A percentile compares a stretch with the other conserved stretches of the same genome.
Evolutionary conservation across 805 yeast genomes (phyloP).

Genomic region (Pichia cephalocereana): DNA sequence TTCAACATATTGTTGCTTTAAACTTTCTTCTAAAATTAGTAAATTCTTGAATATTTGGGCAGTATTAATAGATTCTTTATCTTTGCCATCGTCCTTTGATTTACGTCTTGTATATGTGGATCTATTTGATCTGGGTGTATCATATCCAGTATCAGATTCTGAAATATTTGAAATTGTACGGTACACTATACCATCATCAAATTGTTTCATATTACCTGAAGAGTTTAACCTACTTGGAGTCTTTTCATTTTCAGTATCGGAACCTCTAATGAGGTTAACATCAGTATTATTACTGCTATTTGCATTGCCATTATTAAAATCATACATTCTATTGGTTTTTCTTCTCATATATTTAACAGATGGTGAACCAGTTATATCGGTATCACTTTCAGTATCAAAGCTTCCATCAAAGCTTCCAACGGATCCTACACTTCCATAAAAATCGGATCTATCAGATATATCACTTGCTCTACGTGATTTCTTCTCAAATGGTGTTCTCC

Average conservation of each 20-base stretch:
- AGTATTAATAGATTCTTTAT: conserved; percentile 24
- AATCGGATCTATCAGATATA: conserved; percentile 18
- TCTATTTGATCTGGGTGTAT: background rate
- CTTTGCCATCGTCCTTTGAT: conserved; percentile 9
- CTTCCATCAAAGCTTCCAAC: conserved; percentile 3
- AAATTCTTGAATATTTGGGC: conserved; percentile 76
- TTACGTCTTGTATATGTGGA: conserved; percentile 4
- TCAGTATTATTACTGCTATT: background rate
- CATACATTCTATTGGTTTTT: background rate
- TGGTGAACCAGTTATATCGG: conserved; percentile 16
- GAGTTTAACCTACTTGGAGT: background rate
- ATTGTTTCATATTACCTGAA: background rate
- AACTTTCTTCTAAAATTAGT: conserved; percentile 74
- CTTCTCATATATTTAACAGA: conserved; percentile 8
- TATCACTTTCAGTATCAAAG: conserved; percentile 14
- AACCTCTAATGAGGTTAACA: too few relatives aligned
- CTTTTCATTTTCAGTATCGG: background rate
- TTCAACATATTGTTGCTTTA: conserved; percentile 71
- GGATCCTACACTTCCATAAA: conserved; percentile 1
- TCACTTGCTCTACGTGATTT: conserved; percentile 17
- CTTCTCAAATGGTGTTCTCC: conserved; percentile 11
- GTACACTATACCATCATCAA: conserved; percentile 4
- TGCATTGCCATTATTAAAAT: background rate
- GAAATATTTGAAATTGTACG: background rate
- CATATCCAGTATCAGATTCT: background rate